Conservation (phyloP, 78 protist genomes). For the Protostelium mycophagum region DNA sequence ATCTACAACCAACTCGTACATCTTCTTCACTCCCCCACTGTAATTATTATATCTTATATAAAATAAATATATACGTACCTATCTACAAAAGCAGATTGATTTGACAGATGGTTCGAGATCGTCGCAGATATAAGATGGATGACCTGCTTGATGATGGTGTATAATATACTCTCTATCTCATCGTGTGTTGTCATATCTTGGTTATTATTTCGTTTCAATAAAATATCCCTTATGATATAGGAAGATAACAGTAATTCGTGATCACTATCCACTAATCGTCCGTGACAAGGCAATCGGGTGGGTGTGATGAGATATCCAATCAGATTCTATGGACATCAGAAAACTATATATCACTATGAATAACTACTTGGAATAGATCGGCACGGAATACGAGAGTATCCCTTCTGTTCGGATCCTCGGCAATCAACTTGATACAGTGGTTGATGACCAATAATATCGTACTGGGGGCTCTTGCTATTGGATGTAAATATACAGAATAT, state of each 20-base stretch:
- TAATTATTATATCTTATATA: not conserved
- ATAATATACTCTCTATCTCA: not conserved
- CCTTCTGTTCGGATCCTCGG: constrained; percentile 12
- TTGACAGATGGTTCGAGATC: not conserved
- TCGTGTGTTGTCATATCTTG: not conserved
- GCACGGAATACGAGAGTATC: constrained; percentile 15
- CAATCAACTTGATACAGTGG: constrained; percentile 33
- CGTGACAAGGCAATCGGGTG: constrained; percentile 17
- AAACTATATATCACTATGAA: not conserved
- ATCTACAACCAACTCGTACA: not conserved
- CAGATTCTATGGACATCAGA: constrained; percentile 2
- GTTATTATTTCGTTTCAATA: not conserved
- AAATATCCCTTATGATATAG: not conserved
- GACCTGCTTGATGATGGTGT: not conserved
- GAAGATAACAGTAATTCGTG: not conserved
- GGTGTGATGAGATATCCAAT: constrained; percentile 20
- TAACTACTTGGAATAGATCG: not conserved
- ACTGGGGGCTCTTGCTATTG: constrained; percentile 16
- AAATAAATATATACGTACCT: not conserved
- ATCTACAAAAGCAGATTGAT: not conserved
- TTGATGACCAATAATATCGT: constrained; percentile 41
- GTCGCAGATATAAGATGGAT: not conserved
- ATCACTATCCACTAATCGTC: constrained; percentile 8
- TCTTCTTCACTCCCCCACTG: not conserved
- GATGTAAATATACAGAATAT: not conserved